Evolutionary conservation across 352 stramenopile genomes (phyloP).

Genomic region (Globisporangium parvum): DNA sequence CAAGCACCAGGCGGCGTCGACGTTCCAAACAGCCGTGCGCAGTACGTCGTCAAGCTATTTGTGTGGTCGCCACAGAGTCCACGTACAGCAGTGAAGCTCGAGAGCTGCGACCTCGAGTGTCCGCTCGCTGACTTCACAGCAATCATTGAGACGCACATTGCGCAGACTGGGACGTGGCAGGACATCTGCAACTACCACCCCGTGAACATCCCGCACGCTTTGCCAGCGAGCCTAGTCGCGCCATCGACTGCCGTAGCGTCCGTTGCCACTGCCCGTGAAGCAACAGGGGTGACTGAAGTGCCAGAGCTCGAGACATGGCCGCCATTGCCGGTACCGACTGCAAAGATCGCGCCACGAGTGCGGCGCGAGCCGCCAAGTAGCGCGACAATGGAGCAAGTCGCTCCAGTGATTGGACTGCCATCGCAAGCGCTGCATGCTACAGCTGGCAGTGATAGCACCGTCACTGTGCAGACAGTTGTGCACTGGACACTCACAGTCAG

Average conservation of each 20-base stretch:
- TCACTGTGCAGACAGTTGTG: neutral
- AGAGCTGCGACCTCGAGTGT: slow-evolving; percentile 52
- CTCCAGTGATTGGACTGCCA: neutral
- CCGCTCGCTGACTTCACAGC: slow-evolving; percentile 46
- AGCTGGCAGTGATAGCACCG: no score
- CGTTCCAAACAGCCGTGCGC: neutral
- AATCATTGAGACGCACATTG: slow-evolving; percentile 50
- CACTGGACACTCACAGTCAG: slow-evolving; percentile 10
- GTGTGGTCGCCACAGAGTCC: slow-evolving; percentile 60
- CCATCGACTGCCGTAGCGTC: neutral
- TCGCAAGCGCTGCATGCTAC: neutral
- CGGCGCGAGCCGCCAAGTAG: neutral
- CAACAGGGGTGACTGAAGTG: neutral
- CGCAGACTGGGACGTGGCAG: slow-evolving; percentile 57
- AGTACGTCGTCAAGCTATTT: slow-evolving; percentile 58
- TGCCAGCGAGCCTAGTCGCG: neutral
- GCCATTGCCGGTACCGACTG: neutral
- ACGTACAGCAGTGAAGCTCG: slow-evolving; percentile 49
- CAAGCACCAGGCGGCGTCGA: neutral
- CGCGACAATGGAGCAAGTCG: neutral
- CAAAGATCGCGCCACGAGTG: neutral
- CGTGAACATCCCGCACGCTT: slow-evolving; percentile 18
- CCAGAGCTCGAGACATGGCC: neutral
- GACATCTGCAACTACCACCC: slow-evolving; percentile 71
- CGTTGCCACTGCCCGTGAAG: neutral